phyloP scores from a whole-genome alignment of 2,329 filamentous ascomycete species.

The Cercospora brassicicola region DNA sequence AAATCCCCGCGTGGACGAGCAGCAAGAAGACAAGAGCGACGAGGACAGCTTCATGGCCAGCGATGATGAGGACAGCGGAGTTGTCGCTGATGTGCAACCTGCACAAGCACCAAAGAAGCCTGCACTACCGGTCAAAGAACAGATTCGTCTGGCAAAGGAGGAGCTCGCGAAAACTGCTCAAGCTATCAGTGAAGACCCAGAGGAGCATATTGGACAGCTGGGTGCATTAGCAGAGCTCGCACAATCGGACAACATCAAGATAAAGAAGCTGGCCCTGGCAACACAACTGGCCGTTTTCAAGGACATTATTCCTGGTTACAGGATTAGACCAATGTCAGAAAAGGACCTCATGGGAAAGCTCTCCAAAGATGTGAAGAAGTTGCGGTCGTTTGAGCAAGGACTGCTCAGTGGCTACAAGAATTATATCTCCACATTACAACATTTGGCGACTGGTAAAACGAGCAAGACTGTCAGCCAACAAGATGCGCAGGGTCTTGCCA shows the following conservation, averaged over 20 bases:
- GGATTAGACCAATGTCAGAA: slow-evolving; percentile 79
- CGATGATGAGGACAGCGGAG: slow-evolving; percentile 50
- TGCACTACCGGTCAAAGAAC: slow-evolving; percentile 70
- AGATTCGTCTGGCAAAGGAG: slow-evolving; percentile 85
- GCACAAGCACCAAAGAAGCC: slow-evolving; percentile 55
- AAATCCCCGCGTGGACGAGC: slow-evolving; percentile 47
- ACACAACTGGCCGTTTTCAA: slow-evolving; percentile 91
- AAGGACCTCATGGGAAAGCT: slow-evolving; percentile 75
- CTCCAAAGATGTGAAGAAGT: slow-evolving; percentile 83
- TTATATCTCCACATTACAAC: slow-evolving; percentile 75
- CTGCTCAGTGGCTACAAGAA: slow-evolving; percentile 80
- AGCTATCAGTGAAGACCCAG: slow-evolving; percentile 84
- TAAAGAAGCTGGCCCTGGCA: slow-evolving; percentile 82
- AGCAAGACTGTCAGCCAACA: slow-evolving; percentile 45
- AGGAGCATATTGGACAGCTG: slow-evolving; percentile 80
- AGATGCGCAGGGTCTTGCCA: slow-evolving; percentile 53
- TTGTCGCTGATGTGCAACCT: slow-evolving; percentile 50
- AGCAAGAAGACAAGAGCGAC: slow-evolving; percentile 51
- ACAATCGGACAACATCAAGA: slow-evolving; percentile 65
- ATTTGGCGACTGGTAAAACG: slow-evolving; percentile 59
- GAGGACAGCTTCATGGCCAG: slow-evolving; percentile 65
- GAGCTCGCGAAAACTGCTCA: slow-evolving; percentile 82
- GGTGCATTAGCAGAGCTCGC: slow-evolving; percentile 74
- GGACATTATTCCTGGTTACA: slow-evolving; percentile 93
- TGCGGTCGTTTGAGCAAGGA: slow-evolving; percentile 83